Percentiles rank a stretch among this genome's conserved stretches.
phyloP scores from a whole-genome alignment of 2,329 filamentous ascomycete species.

The Xylaria sp. region DNA sequence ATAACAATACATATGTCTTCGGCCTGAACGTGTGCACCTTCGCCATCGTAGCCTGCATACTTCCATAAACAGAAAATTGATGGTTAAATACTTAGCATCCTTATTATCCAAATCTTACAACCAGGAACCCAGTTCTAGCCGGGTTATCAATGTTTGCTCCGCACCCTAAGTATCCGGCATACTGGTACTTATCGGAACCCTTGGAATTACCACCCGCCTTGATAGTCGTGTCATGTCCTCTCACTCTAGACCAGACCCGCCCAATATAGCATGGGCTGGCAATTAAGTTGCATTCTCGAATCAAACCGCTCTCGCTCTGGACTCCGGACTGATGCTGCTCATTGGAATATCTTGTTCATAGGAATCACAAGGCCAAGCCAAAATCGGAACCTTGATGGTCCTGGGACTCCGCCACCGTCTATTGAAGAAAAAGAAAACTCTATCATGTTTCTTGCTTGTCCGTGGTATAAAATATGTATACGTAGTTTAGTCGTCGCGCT shows the following conservation, averaged over 20 bases:
- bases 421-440: constrained; percentile 38
- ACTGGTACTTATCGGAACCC: constrained; percentile 2
- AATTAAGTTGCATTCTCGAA: constrained; percentile 22
- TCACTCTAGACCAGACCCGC: constrained; percentile 12
- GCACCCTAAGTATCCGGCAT: not conserved
- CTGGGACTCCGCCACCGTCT: constrained; percentile 41
- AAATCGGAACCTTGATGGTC: constrained; percentile 36
- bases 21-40: not conserved
- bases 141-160: constrained; percentile 4
- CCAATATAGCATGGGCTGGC: constrained; percentile 16
- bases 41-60: constrained; percentile 1
- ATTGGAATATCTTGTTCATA: constrained; percentile 16
- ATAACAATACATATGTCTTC: not conserved
- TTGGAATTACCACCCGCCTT: constrained; percentile 1
- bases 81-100: not conserved
- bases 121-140: not conserved
- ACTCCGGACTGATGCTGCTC: constrained; percentile 9
- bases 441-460: constrained; percentile 39
- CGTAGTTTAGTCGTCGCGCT: constrained; percentile 52
- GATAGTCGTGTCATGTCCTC: constrained; percentile 13
- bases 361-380: constrained; percentile 28
- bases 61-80: constrained; percentile 3
- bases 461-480: constrained; percentile 35
- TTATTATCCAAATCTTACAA: constrained; percentile 23
- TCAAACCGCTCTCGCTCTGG: constrained; percentile 17